Percentiles rank a stretch among this genome's conserved stretches.
Conservation (phyloP, 2,329 filamentous ascomycete genomes). For the Claviceps sp. region DNA sequence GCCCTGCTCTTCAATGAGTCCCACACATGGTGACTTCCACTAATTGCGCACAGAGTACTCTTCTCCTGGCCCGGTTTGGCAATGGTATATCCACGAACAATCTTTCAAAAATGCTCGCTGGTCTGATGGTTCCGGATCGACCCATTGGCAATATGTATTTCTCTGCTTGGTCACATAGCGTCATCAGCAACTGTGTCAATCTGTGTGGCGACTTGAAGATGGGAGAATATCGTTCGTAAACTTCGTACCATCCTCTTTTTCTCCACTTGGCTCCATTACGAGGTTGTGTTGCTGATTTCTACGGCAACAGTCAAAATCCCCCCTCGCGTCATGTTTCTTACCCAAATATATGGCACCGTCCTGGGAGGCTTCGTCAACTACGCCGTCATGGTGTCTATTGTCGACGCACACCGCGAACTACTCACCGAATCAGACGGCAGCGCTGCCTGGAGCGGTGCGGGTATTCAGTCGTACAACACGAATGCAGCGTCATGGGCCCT, state of each 20-base stretch:
- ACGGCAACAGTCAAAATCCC: slow-evolving; percentile 15
- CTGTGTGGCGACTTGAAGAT: slow-evolving; percentile 42
- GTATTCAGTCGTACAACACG: slow-evolving; percentile 33
- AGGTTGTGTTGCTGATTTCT: too few relatives aligned
- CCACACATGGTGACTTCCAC: too few relatives aligned
- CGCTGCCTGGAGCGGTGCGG: slow-evolving; percentile 33
- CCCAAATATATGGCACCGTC: slow-evolving; percentile 27
- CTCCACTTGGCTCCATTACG: background rate
- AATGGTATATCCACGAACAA: slow-evolving; percentile 33
- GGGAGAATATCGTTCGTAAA: slow-evolving; percentile 39
- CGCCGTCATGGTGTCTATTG: slow-evolving; percentile 31
- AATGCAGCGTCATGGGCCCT: slow-evolving; percentile 17
- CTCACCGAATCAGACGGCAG: slow-evolving; percentile 26
- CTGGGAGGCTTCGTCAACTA: slow-evolving; percentile 32
- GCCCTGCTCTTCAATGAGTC: background rate
- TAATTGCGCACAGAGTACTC: slow-evolving; percentile 26
- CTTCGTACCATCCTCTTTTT: background rate
- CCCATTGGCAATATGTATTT: slow-evolving; percentile 46
- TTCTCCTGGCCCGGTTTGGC: slow-evolving; percentile 39
- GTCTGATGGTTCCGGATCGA: slow-evolving; percentile 34
- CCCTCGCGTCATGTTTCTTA: slow-evolving; percentile 25
- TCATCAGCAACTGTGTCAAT: slow-evolving; percentile 36
- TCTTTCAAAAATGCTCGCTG: slow-evolving; percentile 42
- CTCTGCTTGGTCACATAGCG: slow-evolving; percentile 44
- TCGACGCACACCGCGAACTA: slow-evolving; percentile 26